Evolutionary conservation across 306 rosid genomes (phyloP).

Genomic region (Fragaria vesca): DNA sequence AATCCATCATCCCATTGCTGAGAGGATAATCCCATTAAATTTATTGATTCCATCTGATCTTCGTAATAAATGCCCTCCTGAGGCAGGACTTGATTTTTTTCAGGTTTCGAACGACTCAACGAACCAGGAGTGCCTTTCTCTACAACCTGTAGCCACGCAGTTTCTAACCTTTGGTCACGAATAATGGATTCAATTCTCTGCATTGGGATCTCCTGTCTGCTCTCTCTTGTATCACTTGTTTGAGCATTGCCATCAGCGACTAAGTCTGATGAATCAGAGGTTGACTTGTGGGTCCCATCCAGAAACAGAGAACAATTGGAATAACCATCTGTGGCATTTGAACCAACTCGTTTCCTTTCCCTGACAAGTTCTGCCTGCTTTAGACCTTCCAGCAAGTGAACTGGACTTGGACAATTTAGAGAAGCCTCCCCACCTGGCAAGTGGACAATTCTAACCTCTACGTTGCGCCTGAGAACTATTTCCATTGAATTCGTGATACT

Average conservation of each 20-base stretch:
- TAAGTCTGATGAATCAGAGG: conserved; percentile 56
- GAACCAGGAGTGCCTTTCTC: conserved; percentile 94
- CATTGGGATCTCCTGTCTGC: conserved; percentile 67
- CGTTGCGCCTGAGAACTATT: conserved; percentile 82
- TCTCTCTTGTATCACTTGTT: conserved; percentile 42
- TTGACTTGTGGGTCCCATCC: conserved; percentile 52
- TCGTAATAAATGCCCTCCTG: conserved; percentile 63
- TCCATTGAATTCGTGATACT: conserved; percentile 95
- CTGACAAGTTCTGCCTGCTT: conserved; percentile 37
- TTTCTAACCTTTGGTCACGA: conserved; percentile 91
- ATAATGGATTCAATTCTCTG: conserved; percentile 93
- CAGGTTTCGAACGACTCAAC: conserved; percentile 74
- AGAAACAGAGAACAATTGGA: conserved; percentile 50
- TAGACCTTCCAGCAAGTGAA: conserved; percentile 34
- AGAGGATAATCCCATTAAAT: conserved; percentile 57
- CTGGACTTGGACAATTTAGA: conserved; percentile 45
- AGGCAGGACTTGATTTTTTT: conserved; percentile 91
- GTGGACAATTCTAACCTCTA: conserved; percentile 86
- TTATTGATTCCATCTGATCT: conserved; percentile 57
- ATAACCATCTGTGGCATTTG: conserved; percentile 41
- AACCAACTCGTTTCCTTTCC: conserved; percentile 43
- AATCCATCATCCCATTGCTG: conserved; percentile 68
- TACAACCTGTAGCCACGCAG: conserved; percentile 89
- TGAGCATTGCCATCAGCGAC: conserved; percentile 45
- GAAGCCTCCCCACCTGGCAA: conserved; percentile 65